Conservation (phyloP, 352 stramenopile genomes). For the Albugo candida region DNA sequence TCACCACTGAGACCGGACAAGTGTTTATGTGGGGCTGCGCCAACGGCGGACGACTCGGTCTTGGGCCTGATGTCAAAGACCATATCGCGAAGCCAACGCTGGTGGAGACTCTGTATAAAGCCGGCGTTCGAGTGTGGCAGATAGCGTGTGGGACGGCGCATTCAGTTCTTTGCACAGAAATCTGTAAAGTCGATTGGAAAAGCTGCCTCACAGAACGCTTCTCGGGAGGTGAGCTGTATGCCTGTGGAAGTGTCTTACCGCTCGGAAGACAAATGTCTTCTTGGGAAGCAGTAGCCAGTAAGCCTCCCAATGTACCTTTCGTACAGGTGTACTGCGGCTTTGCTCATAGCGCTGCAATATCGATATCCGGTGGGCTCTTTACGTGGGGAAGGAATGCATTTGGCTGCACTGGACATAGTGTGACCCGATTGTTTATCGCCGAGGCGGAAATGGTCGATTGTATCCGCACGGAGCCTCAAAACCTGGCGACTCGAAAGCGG, state of each 20-base stretch:
- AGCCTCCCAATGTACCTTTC: slow-evolving; percentile 27
- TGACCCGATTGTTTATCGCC: slow-evolving; percentile 37
- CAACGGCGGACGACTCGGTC: slow-evolving; percentile 81
- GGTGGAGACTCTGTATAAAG: slow-evolving; percentile 45
- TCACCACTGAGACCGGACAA: slow-evolving; percentile 39
- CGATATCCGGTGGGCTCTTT: slow-evolving; percentile 77
- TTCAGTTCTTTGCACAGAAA: slow-evolving; percentile 63
- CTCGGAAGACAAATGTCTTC: slow-evolving; percentile 48
- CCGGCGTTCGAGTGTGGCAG: slow-evolving; percentile 55
- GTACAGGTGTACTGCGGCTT: slow-evolving; percentile 73
- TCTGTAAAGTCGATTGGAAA: slow-evolving; percentile 27
- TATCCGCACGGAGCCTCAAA: slow-evolving; percentile 76
- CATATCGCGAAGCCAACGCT: slow-evolving; percentile 54
- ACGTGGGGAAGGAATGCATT: slow-evolving; percentile 82
- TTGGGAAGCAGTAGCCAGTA: slow-evolving; percentile 43
- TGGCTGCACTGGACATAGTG: slow-evolving; percentile 76
- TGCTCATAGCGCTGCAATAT: slow-evolving; percentile 80
- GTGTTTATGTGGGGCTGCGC: slow-evolving; percentile 83
- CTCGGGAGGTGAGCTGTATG: slow-evolving; percentile 68
- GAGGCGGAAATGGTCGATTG: slow-evolving; percentile 55
- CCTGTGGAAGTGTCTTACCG: slow-evolving; percentile 66
- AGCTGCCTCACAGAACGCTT: slow-evolving; percentile 28
- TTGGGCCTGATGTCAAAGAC: slow-evolving; percentile 48
- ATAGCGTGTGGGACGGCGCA: slow-evolving; percentile 52
- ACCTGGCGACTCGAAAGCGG: slow-evolving; percentile 61